Base-by-base conservation (phyloP, 2,329 filamentous ascomycete genomes). In the Phaeophleospora eucalypticola region DNA sequence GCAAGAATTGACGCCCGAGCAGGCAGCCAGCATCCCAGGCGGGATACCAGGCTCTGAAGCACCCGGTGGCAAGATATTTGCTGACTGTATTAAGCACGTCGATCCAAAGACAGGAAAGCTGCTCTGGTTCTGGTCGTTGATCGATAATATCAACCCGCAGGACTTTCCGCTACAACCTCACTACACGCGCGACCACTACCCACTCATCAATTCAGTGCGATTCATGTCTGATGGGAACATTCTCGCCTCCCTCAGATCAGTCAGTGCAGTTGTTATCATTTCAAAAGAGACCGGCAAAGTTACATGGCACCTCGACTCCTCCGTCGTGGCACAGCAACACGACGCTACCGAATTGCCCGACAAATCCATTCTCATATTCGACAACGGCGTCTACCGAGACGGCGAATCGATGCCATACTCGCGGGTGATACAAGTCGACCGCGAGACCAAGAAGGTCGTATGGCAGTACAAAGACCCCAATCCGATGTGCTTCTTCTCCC, bases 351-450 rank as follows among this genome's bases (percentile, higher is more conserved):
- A 74, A 51, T 60, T 74, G 4, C 56, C 64, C 0, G 59, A 67
- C 18, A 71, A 71, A 4, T 68, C 68, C 39, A 72, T 74, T 14
- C 58, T 74, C 15, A 68, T 74, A 43, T 71, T 74, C 48, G 71
- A 75, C 51, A 74, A 75, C 43, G 72, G 72, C 2, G 68, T 68
- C 0, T 74, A 71, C 48, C 61, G 71, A 4, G 58, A 65, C 12
- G 62, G 64, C 16, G 60, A 70, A 42, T 68, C 67, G 2, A 65
- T 71, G 4, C 67, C 69, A 2, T 74, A 68, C 45, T 70, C 68
- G 2, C 61, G 72, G 4, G 71, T 69, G 2, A 71, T 75, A 34
- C 57, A 71, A 42, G 66, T 75, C 10, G 62, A 64, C 2, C 62
- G 65, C 1, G 49, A 51, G 4, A 67, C 64, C 14, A 72, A 72